A percentile compares a stretch with the other conserved stretches of the same genome.
These are phyloP conservation scores for Daedaleopsis nitida DNA, from an alignment of 768 basidiomycete genomes.

Conservation along the genomic window DNA sequence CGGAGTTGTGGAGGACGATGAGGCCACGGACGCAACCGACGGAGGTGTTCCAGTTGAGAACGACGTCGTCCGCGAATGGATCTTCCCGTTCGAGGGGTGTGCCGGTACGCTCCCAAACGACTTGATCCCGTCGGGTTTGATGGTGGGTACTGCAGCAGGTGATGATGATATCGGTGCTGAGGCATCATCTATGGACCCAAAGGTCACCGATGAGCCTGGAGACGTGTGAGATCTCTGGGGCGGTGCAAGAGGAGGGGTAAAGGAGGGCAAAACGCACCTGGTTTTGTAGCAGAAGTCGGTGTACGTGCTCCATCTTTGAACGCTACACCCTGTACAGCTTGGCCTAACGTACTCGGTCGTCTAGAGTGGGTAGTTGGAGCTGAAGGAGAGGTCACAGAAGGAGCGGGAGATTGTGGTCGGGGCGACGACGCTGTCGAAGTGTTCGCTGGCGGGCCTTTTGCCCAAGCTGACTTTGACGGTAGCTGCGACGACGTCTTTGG, in stretches of 20 bases:
- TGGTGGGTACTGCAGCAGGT: conserved; percentile 64
- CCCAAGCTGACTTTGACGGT: conserved; percentile 86
- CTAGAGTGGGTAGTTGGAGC: conserved; percentile 62
- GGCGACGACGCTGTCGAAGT: conserved; percentile 58
- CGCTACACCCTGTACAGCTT: conserved; percentile 70
- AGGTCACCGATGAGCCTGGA: conserved; percentile 71
- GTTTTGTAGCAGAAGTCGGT: conserved; percentile 64
- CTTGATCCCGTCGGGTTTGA: conserved; percentile 74
- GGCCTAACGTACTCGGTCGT: conserved; percentile 73
- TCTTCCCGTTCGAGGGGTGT: conserved; percentile 59
- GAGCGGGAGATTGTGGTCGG: conserved; percentile 80
- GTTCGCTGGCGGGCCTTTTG: conserved; percentile 80
- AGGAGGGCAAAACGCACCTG: conserved; percentile 44
- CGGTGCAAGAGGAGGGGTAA: conserved; percentile 9
- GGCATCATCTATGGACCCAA: conserved; percentile 88
- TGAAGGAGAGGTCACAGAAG: conserved; percentile 36
- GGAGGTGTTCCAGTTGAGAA: conserved; percentile 38
- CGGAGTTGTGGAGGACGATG: conserved; percentile 35
- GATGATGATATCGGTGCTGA: conserved; percentile 79
- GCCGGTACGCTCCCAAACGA: conserved; percentile 81
- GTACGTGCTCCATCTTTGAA: conserved; percentile 78
- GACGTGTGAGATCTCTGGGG: conserved; percentile 6
- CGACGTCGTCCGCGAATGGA: conserved; percentile 30
- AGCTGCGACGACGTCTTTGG: conserved; percentile 74
- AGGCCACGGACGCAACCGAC: conserved; percentile 9